Evolutionary conservation across 371 early-diverging fungal species (phyloP).

Genomic region (Polyrhizophydium stewartii): DNA sequence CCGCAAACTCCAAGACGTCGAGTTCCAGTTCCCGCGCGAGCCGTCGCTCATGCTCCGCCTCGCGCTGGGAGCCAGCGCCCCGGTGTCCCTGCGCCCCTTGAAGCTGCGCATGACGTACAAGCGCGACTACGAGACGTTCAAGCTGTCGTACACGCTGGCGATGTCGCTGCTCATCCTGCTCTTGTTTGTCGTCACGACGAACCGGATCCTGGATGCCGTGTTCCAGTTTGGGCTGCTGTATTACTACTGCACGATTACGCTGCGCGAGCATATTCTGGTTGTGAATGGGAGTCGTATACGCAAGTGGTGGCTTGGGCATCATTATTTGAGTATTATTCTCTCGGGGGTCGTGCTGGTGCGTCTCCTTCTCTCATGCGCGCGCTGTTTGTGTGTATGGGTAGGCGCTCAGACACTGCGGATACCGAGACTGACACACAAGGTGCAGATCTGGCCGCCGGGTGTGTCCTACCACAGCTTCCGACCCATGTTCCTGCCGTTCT

Average conservation of each 20-base stretch:
- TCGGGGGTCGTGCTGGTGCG: slow-evolving; percentile 21
- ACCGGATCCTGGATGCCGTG: slow-evolving; percentile 24
- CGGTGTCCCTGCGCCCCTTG: slow-evolving; percentile 29
- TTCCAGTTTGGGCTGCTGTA: slow-evolving; percentile 35
- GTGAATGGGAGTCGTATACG: slow-evolving; percentile 44
- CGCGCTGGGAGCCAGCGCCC: slow-evolving; percentile 32
- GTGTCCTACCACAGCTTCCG: slow-evolving; percentile 22
- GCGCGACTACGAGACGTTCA: slow-evolving; percentile 45
- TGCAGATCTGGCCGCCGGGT: slow-evolving; percentile 23
- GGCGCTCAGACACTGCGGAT: not conserved
- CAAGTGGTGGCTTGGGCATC: slow-evolving; percentile 43
- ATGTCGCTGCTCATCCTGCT: slow-evolving; percentile 14
- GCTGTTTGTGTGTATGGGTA: not conserved
- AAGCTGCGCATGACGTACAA: slow-evolving; percentile 40
- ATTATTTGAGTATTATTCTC: slow-evolving; percentile 32
- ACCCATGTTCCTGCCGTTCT: slow-evolving; percentile 22
- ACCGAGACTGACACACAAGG: too few species aligned
- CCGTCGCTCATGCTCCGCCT: slow-evolving; percentile 34
- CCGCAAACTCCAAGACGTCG: slow-evolving; percentile 20
- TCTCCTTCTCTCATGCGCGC: not conserved
- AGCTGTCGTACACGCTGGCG: slow-evolving; percentile 35
- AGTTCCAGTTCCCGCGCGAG: slow-evolving; percentile 25
- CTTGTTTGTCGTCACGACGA: slow-evolving; percentile 5
- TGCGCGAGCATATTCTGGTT: slow-evolving; percentile 43
- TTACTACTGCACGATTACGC: slow-evolving; percentile 43